phyloP scores from a whole-genome alignment of 2,329 filamentous ascomycete species.

The Fusarium papillatum region DNA sequence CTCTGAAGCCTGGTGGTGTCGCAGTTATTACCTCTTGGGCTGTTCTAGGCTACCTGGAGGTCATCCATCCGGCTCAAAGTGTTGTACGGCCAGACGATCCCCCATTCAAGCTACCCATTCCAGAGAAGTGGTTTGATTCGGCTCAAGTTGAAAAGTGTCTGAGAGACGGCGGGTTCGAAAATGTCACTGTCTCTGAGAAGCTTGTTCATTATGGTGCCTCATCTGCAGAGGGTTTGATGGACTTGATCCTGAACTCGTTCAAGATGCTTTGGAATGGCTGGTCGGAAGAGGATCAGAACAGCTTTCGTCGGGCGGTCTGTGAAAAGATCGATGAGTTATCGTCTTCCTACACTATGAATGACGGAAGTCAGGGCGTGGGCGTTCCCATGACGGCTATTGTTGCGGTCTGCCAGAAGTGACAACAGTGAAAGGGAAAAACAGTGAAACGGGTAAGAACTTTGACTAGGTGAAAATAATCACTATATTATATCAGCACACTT shows the following conservation, averaged over 20 bases:
- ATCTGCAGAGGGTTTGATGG: not conserved
- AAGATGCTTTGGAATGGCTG: not conserved
- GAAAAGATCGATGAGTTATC: not conserved
- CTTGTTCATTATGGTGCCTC: not conserved
- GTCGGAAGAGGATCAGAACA: not conserved
- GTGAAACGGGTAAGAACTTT: not conserved
- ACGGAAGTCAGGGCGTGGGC: not conserved
- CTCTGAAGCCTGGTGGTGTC: not conserved
- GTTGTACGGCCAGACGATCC: not conserved
- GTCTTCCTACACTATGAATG: not conserved
- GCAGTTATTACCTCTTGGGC: not conserved
- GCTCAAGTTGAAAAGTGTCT: not conserved
- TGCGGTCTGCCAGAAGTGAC: not conserved
- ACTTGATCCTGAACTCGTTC: not conserved
- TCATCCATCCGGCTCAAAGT: not conserved
- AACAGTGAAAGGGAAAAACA: not conserved
- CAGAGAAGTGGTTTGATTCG: not conserved
- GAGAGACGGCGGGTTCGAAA: not conserved
- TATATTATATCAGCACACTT: not conserved
- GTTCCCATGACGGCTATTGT: not conserved
- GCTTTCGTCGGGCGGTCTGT: not conserved
- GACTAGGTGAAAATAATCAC: fast-evolving
- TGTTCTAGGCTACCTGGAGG: not conserved
- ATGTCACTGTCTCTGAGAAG: not conserved
- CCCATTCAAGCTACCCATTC: not conserved